A percentile compares a stretch with the other conserved stretches of the same genome.
Conservation (phyloP, 2,329 filamentous ascomycete species). For the Alternaria sp. region DNA sequence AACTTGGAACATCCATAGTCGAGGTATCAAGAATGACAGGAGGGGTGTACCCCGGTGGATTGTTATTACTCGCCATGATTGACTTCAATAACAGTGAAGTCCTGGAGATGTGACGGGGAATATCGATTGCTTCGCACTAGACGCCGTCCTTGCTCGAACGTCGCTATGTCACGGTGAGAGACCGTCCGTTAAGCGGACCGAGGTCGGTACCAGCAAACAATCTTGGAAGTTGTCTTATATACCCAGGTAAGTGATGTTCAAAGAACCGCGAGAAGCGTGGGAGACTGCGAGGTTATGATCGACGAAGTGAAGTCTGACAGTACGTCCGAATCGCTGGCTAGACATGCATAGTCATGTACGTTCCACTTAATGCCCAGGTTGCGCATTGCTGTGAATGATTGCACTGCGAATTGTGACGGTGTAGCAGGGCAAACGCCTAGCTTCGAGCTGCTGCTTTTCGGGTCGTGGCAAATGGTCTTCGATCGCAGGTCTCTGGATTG, state of each 20-base stretch:
- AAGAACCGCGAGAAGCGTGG: background rate
- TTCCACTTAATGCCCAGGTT: constrained; percentile 11
- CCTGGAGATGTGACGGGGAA: background rate
- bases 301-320: background rate
- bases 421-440: constrained; percentile 1
- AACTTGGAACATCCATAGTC: background rate
- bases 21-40: background rate
- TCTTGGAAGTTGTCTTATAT: background rate
- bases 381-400: constrained; percentile 13
- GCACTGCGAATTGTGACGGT: background rate
- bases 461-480: constrained; percentile 16
- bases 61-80: background rate
- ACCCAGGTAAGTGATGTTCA: background rate
- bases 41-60: background rate
- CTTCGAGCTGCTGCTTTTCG: constrained; percentile 20
- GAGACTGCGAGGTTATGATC: background rate
- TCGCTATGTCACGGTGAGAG: background rate
- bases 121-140: background rate
- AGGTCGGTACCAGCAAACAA: background rate
- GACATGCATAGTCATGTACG: background rate
- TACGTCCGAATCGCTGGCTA: background rate
- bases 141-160: background rate
- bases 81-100: background rate
- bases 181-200: background rate
- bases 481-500: background rate